Evolutionary conservation across 345 rosid genomes (phyloP).

Genomic region (Kernera saxatilis): DNA sequence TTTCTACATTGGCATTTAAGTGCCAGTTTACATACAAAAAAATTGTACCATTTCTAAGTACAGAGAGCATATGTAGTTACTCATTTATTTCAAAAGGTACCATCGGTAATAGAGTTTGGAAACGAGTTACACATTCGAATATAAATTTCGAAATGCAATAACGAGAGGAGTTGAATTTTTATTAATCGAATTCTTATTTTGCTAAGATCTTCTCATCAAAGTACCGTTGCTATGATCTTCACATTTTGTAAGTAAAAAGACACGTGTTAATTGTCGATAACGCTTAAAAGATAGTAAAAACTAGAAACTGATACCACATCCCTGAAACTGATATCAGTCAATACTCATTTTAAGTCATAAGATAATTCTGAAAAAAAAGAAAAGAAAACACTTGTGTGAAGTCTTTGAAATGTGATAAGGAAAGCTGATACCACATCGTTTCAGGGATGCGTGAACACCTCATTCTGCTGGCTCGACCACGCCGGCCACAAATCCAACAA

Average conservation of each 20-base stretch:
- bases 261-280: not conserved
- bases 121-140: constrained; percentile 4
- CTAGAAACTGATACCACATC: not conserved
- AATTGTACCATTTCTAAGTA: not conserved
- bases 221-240: not conserved
- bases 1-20: not conserved
- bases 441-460: not conserved
- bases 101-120: not conserved
- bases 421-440: not conserved
- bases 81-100: not conserved
- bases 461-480: not conserved
- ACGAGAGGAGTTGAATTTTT: not conserved
- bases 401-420: not conserved
- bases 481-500: not conserved
- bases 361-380: not conserved
- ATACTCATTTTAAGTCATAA: not conserved
- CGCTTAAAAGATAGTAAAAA: not conserved
- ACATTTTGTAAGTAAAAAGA: not conserved
- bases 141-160: not conserved
- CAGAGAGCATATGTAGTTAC: not conserved
- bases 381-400: not conserved
- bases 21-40: not conserved
- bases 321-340: not conserved
- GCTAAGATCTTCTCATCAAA: not conserved
- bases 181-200: not conserved